These are phyloP conservation scores for Aspergillus quadricinctus DNA, from an alignment of 2,329 filamentous ascomycete species.

Conservation along the genomic window DNA sequence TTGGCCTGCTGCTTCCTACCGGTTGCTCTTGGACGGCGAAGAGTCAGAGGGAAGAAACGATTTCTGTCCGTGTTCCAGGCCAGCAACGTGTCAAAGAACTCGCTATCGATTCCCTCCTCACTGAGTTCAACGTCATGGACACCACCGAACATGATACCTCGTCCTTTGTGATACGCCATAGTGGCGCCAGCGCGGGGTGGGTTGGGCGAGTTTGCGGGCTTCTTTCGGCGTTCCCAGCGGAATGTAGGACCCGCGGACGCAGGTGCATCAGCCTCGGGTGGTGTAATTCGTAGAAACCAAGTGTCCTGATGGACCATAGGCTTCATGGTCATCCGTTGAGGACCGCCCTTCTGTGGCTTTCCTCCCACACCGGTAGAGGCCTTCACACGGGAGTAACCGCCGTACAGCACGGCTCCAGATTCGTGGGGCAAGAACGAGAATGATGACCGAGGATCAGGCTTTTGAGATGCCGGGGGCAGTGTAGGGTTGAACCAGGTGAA, in stretches of 20 bases:
- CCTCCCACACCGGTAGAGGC: slow-evolving; percentile 50
- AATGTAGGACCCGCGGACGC: slow-evolving; percentile 65
- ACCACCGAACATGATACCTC: slow-evolving; percentile 89
- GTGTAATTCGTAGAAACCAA: slow-evolving; percentile 81
- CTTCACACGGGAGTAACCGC: slow-evolving; percentile 91
- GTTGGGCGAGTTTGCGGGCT: slow-evolving; percentile 80
- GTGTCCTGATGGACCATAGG: slow-evolving; percentile 92
- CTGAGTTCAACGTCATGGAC: slow-evolving; percentile 89
- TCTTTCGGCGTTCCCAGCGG: slow-evolving; percentile 90
- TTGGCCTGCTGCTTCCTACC: slow-evolving; percentile 55
- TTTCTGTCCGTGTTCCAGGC: slow-evolving; percentile 96
- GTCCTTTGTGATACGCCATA: slow-evolving; percentile 90
- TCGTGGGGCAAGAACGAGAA: slow-evolving; percentile 92
- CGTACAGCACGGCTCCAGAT: slow-evolving; percentile 81
- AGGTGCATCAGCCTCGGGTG: slow-evolving; percentile 63
- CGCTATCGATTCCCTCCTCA: slow-evolving; percentile 92
- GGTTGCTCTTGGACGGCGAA: slow-evolving; percentile 68
- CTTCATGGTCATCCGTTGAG: slow-evolving; percentile 67
- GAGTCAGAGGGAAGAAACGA: slow-evolving; percentile 77
- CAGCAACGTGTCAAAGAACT: slow-evolving; percentile 90
- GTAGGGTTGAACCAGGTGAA: slow-evolving; percentile 78
- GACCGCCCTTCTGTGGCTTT: slow-evolving; percentile 61
- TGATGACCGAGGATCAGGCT: slow-evolving; percentile 85
- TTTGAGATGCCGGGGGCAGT: slow-evolving; percentile 72
- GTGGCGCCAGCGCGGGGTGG: slow-evolving; percentile 83